Base-by-base conservation (phyloP, 2,329 filamentous ascomycete genomes). In the Aureobasidium namibiae region DNA sequence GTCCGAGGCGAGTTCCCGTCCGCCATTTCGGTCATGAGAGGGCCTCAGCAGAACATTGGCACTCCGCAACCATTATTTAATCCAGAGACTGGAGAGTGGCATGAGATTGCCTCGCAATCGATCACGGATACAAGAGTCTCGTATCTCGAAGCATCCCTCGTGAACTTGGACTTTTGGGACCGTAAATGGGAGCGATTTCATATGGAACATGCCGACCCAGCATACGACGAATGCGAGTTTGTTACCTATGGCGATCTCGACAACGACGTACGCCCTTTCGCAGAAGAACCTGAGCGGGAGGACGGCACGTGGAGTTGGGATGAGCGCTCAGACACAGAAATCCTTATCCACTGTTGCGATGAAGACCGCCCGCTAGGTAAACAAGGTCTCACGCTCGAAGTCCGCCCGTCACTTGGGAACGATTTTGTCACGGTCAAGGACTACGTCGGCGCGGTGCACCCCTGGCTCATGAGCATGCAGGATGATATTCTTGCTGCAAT, bases 401-500 rank as follows among this genome's bases (percentile, higher is more conserved):
- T 50, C n/a, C 46, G 21, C 21, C 46, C 46, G 24, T 50, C 31
- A 31, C 31, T 18, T 38, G 31, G 21, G 3, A 50, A 50, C 18
- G 31, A 50, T 24, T 50, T 50, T 10, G 46, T 50, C 1, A 50
- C 46, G 13, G 31, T 50, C 31, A 50, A 50, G 14, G 46, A 50
- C 33, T 50, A 50, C 46, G 46, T 50, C 9, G 31, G 46, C 21
- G 46, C 46, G 4, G 46, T 50, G 16, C 46, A 50, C 33, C 18
- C 46, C 13, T 50, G 46, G 46, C 46, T 50, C 11, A 50, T 50
- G 46, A 50, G 46, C 18, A 50, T 50, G 46, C 31, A 38, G 10
- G 46, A 50, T 50, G 46, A 50, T 26, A 50, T 50, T n/a, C 46
- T 50, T 16, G 46, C 46, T n/a, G 31, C 46, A 23, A 50, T 50